phyloP scores from a whole-genome alignment of 805 yeast species.

The Millerozyma acaciae region DNA sequence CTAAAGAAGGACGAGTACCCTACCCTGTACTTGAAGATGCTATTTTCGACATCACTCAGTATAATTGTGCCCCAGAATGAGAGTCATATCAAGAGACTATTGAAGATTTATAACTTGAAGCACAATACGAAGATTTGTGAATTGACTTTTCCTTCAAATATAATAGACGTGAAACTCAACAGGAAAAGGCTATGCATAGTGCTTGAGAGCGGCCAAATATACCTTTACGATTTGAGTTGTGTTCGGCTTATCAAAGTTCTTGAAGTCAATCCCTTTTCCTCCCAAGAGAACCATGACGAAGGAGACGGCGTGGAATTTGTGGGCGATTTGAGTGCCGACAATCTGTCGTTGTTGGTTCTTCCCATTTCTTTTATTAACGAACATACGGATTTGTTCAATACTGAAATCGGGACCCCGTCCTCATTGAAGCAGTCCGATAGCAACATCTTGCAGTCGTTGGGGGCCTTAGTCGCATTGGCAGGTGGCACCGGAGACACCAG shows the following conservation, averaged over 20 bases:
- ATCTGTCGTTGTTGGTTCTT: conserved; percentile 29
- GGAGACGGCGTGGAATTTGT: conserved; percentile 14
- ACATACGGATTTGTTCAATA: conserved; percentile 29
- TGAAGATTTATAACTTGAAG: conserved; percentile 38
- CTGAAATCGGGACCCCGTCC: conserved; percentile 10
- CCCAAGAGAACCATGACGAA: conserved; percentile 5
- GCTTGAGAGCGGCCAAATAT: conserved; percentile 69
- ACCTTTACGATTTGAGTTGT: conserved; percentile 85
- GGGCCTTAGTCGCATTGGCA: conserved; percentile 22
- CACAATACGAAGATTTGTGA: conserved; percentile 68
- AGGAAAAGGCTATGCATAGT: conserved; percentile 77
- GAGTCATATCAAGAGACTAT: conserved; percentile 23
- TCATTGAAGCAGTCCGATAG: conserved; percentile 23
- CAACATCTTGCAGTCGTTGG: conserved; percentile 12
- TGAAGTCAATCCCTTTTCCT: conserved; percentile 18
- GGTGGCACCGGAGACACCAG: conserved; percentile 18
- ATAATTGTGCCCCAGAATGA: conserved; percentile 33
- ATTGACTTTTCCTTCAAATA: conserved; percentile 74
- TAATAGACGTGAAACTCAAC: conserved; percentile 71
- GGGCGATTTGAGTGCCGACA: conserved; percentile 37
- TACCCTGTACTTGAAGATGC: conserved; percentile 32
- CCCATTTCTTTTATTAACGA: conserved; percentile 29
- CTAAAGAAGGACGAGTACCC: conserved; percentile 14
- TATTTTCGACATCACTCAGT: conserved; percentile 40
- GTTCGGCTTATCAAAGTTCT: conserved; percentile 63